Evolutionary conservation across 108 stramenopile genomes (phyloP), one percentile per base, ranked within the genome.

Genomic region (Skeletonema tropicum): DNA sequence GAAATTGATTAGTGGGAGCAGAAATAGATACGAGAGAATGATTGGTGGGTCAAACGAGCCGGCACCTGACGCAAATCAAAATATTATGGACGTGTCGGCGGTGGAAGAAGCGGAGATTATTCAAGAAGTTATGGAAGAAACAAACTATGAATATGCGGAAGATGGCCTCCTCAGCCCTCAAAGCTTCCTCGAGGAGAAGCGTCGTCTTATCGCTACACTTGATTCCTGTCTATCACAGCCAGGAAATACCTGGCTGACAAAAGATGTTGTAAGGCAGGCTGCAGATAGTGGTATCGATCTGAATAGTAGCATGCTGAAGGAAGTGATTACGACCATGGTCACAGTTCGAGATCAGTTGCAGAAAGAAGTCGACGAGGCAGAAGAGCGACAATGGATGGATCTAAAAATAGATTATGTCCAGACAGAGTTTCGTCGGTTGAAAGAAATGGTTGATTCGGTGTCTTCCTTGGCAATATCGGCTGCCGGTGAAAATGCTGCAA

Each of bases 251-350:
- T 90, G 89, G 89, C 74, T 89, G 13, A 83, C 74, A 12, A 70
- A 66, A 63, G 79, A 85, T 2, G 66, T 83, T 13, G 77, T 81
- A 7, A 61, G 64, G 19, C 52, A 68, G 49, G 79, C 70, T 21
- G 70, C 75, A 39, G 65, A 68, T 33, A 74, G 57, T 62, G 80
- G 68, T 23, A 61, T 83, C 57, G 64, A 73, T 17, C 57, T 86
- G 13, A 74, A 88, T 61, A 73, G 70, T 33, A 42, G 62, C 49
- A 38, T 64, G 10, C 66, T 86, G 25, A 49, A 70, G 57, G 68
- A 86, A 60, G 80, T 86, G n/a, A 85, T 88, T 41, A 77, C 87
- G 23, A 70, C 69, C 39, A 88, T 88, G 87, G 83, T 88, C 9
- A 74, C 55, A 25, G 36, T 78, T 13, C 73, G 87, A 39, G 85